Conservation (phyloP, 768 basidiomycete species). For the Kwoniella shandongensis region DNA sequence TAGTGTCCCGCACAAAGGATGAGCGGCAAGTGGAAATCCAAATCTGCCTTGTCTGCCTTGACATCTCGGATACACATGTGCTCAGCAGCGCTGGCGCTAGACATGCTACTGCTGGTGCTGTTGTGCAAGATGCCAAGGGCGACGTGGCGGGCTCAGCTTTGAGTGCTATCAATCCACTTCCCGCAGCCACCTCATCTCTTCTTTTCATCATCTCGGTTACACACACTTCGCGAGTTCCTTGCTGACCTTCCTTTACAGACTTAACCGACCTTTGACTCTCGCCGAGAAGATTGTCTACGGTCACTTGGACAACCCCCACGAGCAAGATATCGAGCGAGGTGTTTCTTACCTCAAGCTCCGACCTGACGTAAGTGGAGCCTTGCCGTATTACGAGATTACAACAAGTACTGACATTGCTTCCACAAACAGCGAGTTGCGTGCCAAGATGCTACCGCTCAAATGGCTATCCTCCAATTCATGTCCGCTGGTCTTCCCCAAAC, state of each 20-base stretch:
- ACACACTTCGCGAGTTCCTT: neutral
- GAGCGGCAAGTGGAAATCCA: too few relatives aligned
- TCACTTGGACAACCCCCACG: slow-evolving; percentile 88
- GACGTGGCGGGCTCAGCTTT: too few relatives aligned
- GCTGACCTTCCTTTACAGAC: slow-evolving; percentile 57
- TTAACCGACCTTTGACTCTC: slow-evolving; percentile 84
- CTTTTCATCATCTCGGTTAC: neutral
- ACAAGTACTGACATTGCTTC: slow-evolving; percentile 15
- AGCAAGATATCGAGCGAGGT: slow-evolving; percentile 68
- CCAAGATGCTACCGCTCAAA: slow-evolving; percentile 61
- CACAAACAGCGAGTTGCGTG: slow-evolving; percentile 56
- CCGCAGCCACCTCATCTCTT: neutral
- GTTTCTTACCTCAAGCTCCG: slow-evolving; percentile 94
- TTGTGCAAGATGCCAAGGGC: too few relatives aligned
- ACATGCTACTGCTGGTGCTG: too few relatives aligned
- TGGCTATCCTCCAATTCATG: slow-evolving; percentile 99
- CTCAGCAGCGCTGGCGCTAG: too few relatives aligned
- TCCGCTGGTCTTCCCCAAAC: slow-evolving; percentile 97
- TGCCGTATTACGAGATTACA: neutral
- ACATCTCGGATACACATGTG: too few relatives aligned
- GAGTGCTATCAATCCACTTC: too few relatives aligned
- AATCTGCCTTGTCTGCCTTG: too few relatives aligned
- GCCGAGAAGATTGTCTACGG: slow-evolving; percentile 98
- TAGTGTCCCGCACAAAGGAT: too few relatives aligned
- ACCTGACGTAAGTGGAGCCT: slow-evolving; percentile 73